A percentile compares a stretch with the other conserved stretches of the same genome.
phyloP scores from a whole-genome alignment of 306 rosid species.

The Vachellia pachyceras region DNA sequence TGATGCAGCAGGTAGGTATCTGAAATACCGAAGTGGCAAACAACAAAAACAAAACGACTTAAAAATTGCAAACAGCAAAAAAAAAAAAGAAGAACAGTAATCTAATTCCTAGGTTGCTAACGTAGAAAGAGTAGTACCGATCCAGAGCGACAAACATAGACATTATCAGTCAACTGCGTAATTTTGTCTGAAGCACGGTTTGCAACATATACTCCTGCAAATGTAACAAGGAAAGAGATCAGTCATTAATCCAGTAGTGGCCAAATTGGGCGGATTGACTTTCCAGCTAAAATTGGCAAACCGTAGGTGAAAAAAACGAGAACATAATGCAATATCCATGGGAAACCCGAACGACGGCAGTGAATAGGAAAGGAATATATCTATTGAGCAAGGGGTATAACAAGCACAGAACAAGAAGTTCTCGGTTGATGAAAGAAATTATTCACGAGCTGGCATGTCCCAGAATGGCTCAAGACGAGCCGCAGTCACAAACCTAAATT shows the following conservation, averaged over 20 bases:
- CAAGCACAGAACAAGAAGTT: background rate
- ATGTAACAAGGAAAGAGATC: background rate
- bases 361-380: background rate
- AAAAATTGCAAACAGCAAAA: background rate
- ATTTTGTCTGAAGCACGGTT: slow-evolving; percentile 93
- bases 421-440: background rate
- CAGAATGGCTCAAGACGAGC: background rate
- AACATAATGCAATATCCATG: background rate
- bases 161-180: slow-evolving; percentile 92
- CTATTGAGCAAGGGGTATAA: background rate
- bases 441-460: background rate
- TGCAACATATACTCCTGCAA: slow-evolving; percentile 87
- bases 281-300: background rate
- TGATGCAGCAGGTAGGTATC: slow-evolving; percentile 10
- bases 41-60: background rate
- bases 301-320: too few relatives aligned
- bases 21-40: background rate
- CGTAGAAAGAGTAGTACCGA: slow-evolving; percentile 61
- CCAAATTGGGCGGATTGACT: background rate
- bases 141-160: slow-evolving; percentile 98
- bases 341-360: background rate
- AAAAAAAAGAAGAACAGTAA: background rate
- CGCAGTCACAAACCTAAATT: background rate
- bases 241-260: slow-evolving; percentile 4
- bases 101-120: background rate